A percentile compares a stretch with the other conserved stretches of the same genome.
phyloP scores from a whole-genome alignment of 495 filamentous ascomycete species.

The Aspergillus mulundensis region DNA sequence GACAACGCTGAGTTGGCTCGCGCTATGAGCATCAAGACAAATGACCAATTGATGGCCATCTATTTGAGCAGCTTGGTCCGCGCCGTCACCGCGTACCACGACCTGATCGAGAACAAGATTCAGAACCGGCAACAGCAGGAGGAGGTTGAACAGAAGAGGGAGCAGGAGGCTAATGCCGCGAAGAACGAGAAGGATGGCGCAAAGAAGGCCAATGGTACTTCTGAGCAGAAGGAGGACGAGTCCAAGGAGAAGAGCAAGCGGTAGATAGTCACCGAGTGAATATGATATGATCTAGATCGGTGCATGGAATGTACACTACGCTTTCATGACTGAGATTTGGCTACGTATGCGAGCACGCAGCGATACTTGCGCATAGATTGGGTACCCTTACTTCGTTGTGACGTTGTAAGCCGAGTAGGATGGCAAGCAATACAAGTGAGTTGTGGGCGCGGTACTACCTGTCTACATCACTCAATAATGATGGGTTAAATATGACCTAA shows the following conservation, averaged over 20 bases:
- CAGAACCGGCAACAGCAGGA: conserved; percentile 97
- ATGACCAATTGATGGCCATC: conserved; percentile 97
- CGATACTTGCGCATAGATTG: not conserved
- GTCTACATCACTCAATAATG: too few relatives aligned
- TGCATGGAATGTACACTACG: conserved; percentile 29
- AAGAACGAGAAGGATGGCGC: conserved; percentile 62
- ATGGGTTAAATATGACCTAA: too few relatives aligned
- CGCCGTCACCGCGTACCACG: conserved; percentile 98
- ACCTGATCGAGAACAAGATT: conserved; percentile 99
- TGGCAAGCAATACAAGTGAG: too few relatives aligned
- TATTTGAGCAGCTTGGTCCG: conserved; percentile 95
- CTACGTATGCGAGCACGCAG: not conserved
- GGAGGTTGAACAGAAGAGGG: conserved; percentile 82
- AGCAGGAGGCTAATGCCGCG: conserved; percentile 52
- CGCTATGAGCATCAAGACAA: conserved; percentile 98
- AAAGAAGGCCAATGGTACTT: conserved; percentile 56
- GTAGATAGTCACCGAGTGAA: conserved; percentile 34
- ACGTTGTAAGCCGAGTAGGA: too few relatives aligned
- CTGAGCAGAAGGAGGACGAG: conserved; percentile 60
- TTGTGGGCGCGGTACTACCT: too few relatives aligned
- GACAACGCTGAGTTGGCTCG: conserved; percentile 80
- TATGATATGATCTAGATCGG: conserved; percentile 30
- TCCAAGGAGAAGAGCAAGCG: conserved; percentile 60
- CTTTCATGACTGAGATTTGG: not conserved
- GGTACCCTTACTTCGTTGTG: too few relatives aligned